Evolutionary conservation across 202 grass and related monocot genomes (phyloP), one percentile per base, ranked within the genome.

Genomic region (Panicum hallii): DNA sequence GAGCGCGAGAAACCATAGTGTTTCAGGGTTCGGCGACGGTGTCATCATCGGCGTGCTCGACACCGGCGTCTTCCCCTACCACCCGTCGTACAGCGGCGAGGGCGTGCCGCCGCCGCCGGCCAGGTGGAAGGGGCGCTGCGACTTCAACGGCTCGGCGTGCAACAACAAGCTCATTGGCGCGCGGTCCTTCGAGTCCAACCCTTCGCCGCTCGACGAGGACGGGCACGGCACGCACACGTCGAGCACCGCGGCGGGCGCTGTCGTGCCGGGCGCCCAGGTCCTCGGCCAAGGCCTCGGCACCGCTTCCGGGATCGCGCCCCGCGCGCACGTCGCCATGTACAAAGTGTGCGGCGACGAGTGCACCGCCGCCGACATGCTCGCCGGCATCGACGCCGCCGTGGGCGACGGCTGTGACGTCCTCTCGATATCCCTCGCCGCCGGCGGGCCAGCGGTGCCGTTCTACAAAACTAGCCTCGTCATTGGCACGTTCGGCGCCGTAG

Each of bases 161-260:
- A 92, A 95, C 78, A 95, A 92, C 60, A 95, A 95, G 80, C 83
- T 95, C 34, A 88, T 91, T 11, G 89, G 89, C 42, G 85, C 85
- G 1, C 45, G 22, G 44, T 84, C 66, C 1, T 14, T 85, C 16
- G 19, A 19, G n/a, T n/a, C 19, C 46, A 23, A 42, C 13, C 8
- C 5, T 2, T 15, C 63, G 9, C 87, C 64, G 2, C 13, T 78
- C 0, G 84, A 89, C 70, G 19, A 42, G 1, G 16, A 5, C 2
- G 87, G 90, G 1, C 90, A 92, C 74, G 90, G 90, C 60, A 92
- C 90, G 1, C 87, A 92, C 48, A 88, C 88, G 63, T 61, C 84
- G 0, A 81, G 87, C 63, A 92, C 79, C 0, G 84, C 84, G 0
- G 90, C 83, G 6, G 36, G 36, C 36, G 36, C 36, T 3, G 36